These are phyloP conservation scores for Durotheca rogersii DNA, from an alignment of 495 filamentous ascomycete species.

Conservation along the genomic window DNA sequence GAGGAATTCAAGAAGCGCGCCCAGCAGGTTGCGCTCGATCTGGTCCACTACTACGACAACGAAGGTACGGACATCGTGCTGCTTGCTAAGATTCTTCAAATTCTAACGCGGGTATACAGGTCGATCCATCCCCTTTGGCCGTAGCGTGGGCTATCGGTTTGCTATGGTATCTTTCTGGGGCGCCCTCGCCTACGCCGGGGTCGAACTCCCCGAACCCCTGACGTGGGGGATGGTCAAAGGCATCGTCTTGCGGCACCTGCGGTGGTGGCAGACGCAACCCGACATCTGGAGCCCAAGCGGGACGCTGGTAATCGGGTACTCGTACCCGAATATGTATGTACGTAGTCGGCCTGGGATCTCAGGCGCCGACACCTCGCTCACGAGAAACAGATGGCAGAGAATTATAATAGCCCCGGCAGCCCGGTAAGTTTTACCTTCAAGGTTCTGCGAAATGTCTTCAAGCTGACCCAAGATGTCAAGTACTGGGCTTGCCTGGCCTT, in stretches of 20 bases:
- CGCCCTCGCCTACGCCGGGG: slow-evolving; percentile 69
- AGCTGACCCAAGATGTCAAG: slow-evolving; percentile 36
- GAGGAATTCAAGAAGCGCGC: slow-evolving; percentile 69
- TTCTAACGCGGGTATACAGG: slow-evolving; percentile 30
- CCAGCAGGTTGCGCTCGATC: slow-evolving; percentile 63
- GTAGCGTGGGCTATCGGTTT: slow-evolving; percentile 75
- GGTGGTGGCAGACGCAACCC: slow-evolving; percentile 74
- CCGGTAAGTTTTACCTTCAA: slow-evolving; percentile 35
- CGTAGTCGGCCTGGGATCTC: too few species aligned
- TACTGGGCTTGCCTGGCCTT: slow-evolving; percentile 82
- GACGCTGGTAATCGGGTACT: slow-evolving; percentile 74
- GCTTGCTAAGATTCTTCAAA: neutral
- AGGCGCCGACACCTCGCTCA: slow-evolving; percentile 12
- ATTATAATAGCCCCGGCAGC: slow-evolving; percentile 73
- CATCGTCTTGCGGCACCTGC: slow-evolving; percentile 67
- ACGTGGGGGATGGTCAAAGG: slow-evolving; percentile 79
- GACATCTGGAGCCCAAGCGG: slow-evolving; percentile 73
- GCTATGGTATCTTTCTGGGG: slow-evolving; percentile 84
- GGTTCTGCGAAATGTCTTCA: neutral
- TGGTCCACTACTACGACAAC: slow-evolving; percentile 72
- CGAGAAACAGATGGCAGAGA: slow-evolving; percentile 58
- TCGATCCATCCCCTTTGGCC: slow-evolving; percentile 71
- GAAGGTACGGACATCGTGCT: slow-evolving; percentile 48
- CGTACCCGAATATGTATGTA: slow-evolving; percentile 76
- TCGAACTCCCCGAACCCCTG: slow-evolving; percentile 67